Conservation (phyloP, 768 basidiomycete genomes). For the Udeniomyces megalosporus region DNA sequence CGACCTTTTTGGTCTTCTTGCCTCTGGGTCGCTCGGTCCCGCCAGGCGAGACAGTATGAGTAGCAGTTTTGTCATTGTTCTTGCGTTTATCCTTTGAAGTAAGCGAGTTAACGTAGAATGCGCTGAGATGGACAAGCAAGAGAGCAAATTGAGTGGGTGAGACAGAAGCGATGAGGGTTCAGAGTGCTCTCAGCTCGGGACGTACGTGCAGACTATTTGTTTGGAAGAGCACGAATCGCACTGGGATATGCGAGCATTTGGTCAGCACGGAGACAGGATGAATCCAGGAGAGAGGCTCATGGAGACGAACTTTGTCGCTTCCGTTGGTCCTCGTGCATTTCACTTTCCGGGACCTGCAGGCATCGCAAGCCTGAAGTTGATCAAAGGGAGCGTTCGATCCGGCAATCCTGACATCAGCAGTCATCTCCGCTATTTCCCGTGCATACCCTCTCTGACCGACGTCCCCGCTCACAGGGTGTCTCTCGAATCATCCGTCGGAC, state of each 20-base stretch:
- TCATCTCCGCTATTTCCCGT: too few species aligned
- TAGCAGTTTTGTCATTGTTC: constrained; percentile 5
- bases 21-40: too few species aligned
- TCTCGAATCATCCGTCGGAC: too few species aligned
- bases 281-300: neutral
- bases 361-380: constrained; percentile 4
- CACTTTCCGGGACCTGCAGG: constrained; percentile 45
- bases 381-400: neutral
- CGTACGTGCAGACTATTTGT: constrained; percentile 83
- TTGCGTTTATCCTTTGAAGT: constrained; percentile 7
- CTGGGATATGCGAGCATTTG: too few species aligned
- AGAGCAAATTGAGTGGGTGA: constrained; percentile 33
- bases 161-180: too few species aligned
- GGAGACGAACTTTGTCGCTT: neutral
- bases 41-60: too few species aligned
- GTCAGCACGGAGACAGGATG: neutral
- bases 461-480: too few species aligned
- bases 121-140: constrained; percentile 20
- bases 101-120: constrained; percentile 20
- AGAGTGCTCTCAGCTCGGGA: constrained; percentile 21
- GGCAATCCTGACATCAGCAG: too few species aligned
- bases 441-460: too few species aligned
- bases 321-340: constrained; percentile 71
- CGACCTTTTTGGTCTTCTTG: too few species aligned
- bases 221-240: constrained; percentile 66